A percentile compares a stretch with the other conserved stretches of the same genome.
These are phyloP conservation scores for Tolypocladium capitatum DNA, from an alignment of 2,329 filamentous ascomycete species.

Conservation along the genomic window DNA sequence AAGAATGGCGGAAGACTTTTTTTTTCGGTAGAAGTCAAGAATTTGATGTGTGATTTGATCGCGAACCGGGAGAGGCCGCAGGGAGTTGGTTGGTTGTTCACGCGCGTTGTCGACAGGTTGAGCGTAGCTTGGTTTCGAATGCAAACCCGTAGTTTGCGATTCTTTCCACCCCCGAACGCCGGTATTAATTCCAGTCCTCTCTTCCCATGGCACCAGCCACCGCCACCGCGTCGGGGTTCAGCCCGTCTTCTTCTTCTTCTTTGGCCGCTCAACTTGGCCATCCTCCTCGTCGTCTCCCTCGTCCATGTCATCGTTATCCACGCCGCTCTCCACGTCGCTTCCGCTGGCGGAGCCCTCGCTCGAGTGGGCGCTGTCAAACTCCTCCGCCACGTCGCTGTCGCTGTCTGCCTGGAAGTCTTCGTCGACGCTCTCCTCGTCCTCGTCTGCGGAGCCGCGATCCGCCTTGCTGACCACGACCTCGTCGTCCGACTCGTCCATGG, in stretches of 20 bases:
- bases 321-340: slow-evolving; percentile 37
- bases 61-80: neutral
- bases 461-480: slow-evolving; percentile 57
- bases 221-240: slow-evolving; percentile 4
- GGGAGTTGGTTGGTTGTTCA: too few species aligned
- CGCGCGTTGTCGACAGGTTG: too few species aligned
- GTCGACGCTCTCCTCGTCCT: slow-evolving; percentile 89
- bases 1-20: neutral
- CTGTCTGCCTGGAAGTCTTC: slow-evolving; percentile 91
- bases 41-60: neutral
- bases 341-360: slow-evolving; percentile 63
- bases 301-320: slow-evolving; percentile 31
- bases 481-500: slow-evolving; percentile 73
- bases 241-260: slow-evolving; percentile 35
- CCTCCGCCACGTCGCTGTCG: slow-evolving; percentile 91
- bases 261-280: slow-evolving; percentile 28
- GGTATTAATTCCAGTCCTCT: neutral
- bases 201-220: neutral
- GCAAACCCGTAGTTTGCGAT: neutral
- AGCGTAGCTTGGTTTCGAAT: neutral
- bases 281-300: slow-evolving; percentile 28
- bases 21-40: neutral
- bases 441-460: slow-evolving; percentile 83
- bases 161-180: neutral
- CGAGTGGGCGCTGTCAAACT: slow-evolving; percentile 85